A percentile compares a stretch with the other conserved stretches of the same genome.
These are phyloP conservation scores for Sporothrix schenckii DNA, from an alignment of 2,329 filamentous ascomycete genomes.

Conservation along the genomic window DNA sequence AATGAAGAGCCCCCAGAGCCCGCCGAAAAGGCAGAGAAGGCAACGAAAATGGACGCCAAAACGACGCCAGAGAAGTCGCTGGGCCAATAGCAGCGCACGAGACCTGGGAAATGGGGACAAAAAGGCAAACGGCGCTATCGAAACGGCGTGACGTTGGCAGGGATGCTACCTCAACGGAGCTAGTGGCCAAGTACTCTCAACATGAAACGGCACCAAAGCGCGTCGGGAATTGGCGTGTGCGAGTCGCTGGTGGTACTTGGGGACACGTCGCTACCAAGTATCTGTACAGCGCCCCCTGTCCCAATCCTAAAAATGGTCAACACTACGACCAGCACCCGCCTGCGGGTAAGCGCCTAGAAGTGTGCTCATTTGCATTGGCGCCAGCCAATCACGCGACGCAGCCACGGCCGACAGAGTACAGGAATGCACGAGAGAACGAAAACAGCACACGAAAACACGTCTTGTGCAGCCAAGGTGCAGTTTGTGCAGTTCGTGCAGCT, in stretches of 20 bases:
- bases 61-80: not conserved
- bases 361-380: slow-evolving; percentile 22
- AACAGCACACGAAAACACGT: not conserved
- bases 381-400: slow-evolving; percentile 18
- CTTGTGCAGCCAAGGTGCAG: not conserved
- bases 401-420: not conserved
- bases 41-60: too few species aligned
- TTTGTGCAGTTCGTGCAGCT: not conserved
- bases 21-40: not conserved
- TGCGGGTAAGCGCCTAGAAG: slow-evolving; percentile 14
- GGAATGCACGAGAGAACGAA: not conserved
- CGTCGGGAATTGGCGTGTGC: not conserved
- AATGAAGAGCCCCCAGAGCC: not conserved
- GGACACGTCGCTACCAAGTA: not conserved
- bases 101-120: not conserved
- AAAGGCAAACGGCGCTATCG: not conserved
- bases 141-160: slow-evolving; percentile 1
- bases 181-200: slow-evolving; percentile 22
- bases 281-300: not conserved
- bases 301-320: slow-evolving; percentile 16
- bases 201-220: slow-evolving; percentile 24
- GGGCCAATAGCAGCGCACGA: slow-evolving; percentile 10
- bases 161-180: slow-evolving; percentile 13
- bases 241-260: not conserved
- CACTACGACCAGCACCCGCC: not conserved